Percentiles rank a stretch among this genome's conserved stretches.
Evolutionary conservation across 345 rosid genomes (phyloP).

Genomic region (Abelmoschus esculentus): DNA sequence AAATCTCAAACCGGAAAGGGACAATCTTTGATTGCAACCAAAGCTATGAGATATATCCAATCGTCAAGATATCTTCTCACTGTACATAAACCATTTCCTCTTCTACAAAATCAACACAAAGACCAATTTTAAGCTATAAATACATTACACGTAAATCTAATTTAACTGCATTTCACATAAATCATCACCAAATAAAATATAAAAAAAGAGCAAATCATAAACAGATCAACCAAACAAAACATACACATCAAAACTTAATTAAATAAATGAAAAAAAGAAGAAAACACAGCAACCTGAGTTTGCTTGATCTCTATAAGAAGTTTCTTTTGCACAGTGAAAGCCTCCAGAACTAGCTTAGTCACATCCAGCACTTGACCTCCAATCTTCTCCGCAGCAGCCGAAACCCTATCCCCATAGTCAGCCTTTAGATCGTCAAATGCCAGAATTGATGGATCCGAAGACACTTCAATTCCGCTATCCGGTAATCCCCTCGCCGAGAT

Average conservation of each 20-base stretch:
- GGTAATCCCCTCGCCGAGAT: conserved; percentile 22
- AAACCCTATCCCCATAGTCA: conserved; percentile 49
- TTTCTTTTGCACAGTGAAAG: conserved; percentile 57
- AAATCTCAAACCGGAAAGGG: neutral
- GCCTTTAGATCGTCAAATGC: conserved; percentile 70
- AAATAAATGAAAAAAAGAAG: neutral
- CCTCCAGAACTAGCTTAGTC: conserved; percentile 60
- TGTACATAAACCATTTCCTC: neutral
- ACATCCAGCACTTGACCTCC: conserved; percentile 80
- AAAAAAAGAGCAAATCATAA: neutral
- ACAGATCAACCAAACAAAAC: neutral
- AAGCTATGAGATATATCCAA: neutral
- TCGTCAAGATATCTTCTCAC: neutral
- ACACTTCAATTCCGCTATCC: conserved; percentile 11
- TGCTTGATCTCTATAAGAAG: conserved; percentile 66
- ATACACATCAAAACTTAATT: neutral
- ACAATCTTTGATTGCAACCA: neutral
- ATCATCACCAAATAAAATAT: neutral
- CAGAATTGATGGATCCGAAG: conserved; percentile 61
- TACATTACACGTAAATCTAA: neutral
- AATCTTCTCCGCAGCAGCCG: conserved; percentile 70
- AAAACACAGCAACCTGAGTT: conserved; percentile 38
- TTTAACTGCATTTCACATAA: neutral
- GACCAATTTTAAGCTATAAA: neutral
- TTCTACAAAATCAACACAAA: neutral